These are phyloP conservation scores for Aciculosporium take DNA, from an alignment of 2,329 filamentous ascomycete species.

Conservation along the genomic window DNA sequence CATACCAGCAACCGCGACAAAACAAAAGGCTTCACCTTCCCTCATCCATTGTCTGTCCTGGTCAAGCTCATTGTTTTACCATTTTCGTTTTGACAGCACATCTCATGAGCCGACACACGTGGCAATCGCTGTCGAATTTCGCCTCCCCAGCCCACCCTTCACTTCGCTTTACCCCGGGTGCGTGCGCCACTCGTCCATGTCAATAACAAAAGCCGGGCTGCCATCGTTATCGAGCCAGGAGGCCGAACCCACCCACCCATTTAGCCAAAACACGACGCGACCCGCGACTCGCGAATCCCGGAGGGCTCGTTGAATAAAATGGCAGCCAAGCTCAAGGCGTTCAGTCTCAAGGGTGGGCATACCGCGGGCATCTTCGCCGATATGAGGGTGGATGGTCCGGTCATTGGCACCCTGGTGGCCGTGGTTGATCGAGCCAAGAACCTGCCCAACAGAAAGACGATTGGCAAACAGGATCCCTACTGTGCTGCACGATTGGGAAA, in stretches of 20 bases:
- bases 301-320: too few relatives aligned
- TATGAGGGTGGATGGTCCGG: slow-evolving; percentile 81
- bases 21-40: slow-evolving; percentile 6
- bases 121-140: too few relatives aligned
- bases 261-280: background rate
- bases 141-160: background rate
- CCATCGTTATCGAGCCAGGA: background rate
- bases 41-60: background rate
- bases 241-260: background rate
- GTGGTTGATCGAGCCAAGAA: slow-evolving; percentile 95
- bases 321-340: slow-evolving; percentile 38
- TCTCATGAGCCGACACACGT: too few relatives aligned
- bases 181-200: slow-evolving; percentile 7
- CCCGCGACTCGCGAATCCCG: background rate
- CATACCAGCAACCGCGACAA: slow-evolving; percentile 2
- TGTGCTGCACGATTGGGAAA: slow-evolving; percentile 88
- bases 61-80: slow-evolving; percentile 1
- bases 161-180: background rate
- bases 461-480: slow-evolving; percentile 97
- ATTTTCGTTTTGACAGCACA: too few relatives aligned
- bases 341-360: slow-evolving; percentile 52
- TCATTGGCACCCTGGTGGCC: slow-evolving; percentile 83
- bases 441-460: slow-evolving; percentile 87
- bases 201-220: slow-evolving; percentile 6
- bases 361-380: slow-evolving; percentile 89